Evolutionary conservation across 2,329 filamentous ascomycete genomes (phyloP).

Genomic region (Pyrenochaeta sp.): DNA sequence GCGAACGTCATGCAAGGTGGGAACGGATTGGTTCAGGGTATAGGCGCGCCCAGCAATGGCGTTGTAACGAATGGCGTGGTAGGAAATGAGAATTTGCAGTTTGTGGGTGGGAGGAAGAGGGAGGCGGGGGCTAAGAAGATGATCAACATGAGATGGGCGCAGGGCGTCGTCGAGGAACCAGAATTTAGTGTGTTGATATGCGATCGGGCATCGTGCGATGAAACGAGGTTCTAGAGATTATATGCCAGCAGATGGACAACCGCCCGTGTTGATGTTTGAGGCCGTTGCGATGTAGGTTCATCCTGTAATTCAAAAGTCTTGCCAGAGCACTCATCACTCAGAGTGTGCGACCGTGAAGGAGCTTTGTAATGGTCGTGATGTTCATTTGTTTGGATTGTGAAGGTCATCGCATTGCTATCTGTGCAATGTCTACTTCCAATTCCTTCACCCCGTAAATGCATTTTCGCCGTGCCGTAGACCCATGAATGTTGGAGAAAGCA

Average conservation of each 20-base stretch:
- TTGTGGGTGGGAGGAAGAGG: conserved; percentile 41
- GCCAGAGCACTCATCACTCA: conserved; percentile 6
- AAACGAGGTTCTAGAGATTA: conserved; percentile 7
- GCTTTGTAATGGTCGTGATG: conserved; percentile 35
- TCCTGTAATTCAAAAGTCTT: too few relatives aligned
- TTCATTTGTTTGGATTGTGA: conserved; percentile 45
- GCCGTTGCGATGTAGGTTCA: too few relatives aligned
- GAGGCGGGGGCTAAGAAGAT: conserved; percentile 26
- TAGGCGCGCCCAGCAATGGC: conserved; percentile 50
- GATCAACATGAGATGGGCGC: conserved; percentile 40
- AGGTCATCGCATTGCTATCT: conserved; percentile 47
- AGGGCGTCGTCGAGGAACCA: conserved; percentile 26
- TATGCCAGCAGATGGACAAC: too few relatives aligned
- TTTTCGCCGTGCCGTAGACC: conserved; percentile 50
- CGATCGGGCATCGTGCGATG: conserved; percentile 33
- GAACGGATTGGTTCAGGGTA: conserved; percentile 58
- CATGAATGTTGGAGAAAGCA: conserved; percentile 49
- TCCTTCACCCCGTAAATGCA: conserved; percentile 49
- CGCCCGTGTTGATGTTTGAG: too few relatives aligned
- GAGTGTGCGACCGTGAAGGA: conserved; percentile 1
- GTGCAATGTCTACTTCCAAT: conserved; percentile 45
- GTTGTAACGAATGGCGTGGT: conserved; percentile 60
- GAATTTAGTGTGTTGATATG: conserved; percentile 31
- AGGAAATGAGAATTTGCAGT: conserved; percentile 58
- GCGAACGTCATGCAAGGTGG: conserved; percentile 62